These are phyloP conservation scores for Zymoseptoria pseudotritici DNA, from an alignment of 2,329 filamentous ascomycete species.

Conservation along the genomic window DNA sequence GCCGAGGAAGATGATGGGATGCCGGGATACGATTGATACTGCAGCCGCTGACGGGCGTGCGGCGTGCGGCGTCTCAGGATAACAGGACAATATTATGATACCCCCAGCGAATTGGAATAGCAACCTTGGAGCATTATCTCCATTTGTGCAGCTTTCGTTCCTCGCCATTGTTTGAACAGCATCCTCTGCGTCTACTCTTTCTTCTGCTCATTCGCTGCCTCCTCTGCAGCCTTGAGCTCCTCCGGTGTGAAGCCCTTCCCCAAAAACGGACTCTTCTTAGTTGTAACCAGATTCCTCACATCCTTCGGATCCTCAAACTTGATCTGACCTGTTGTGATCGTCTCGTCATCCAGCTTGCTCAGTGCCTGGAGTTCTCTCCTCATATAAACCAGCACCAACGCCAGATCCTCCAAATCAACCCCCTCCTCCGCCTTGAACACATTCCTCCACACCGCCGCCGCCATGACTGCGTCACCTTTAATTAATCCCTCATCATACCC, in stretches of 20 bases:
- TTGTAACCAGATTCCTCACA: conserved; percentile 24
- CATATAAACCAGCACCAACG: conserved; percentile 57
- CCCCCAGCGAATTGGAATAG: background rate
- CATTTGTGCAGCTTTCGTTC: background rate
- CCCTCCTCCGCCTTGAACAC: conserved; percentile 68
- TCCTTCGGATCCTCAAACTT: conserved; percentile 43
- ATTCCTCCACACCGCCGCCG: conserved; percentile 86
- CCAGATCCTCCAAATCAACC: conserved; percentile 54
- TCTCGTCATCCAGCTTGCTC: conserved; percentile 47
- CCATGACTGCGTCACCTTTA: conserved; percentile 69
- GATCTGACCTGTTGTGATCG: conserved; percentile 42
- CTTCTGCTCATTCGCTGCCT: background rate
- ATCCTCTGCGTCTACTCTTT: background rate
- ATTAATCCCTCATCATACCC: conserved; percentile 78
- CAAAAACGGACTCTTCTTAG: conserved; percentile 1
- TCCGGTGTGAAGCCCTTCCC: conserved; percentile 9
- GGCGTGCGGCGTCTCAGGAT: background rate
- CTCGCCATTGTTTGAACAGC: background rate
- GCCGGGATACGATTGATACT: too few species aligned
- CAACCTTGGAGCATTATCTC: background rate
- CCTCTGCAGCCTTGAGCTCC: conserved; percentile 3
- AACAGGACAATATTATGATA: background rate
- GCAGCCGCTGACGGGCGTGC: too few species aligned
- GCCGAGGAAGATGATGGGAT: too few species aligned
- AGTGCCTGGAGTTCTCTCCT: conserved; percentile 50